Evolutionary conservation across 2,329 filamentous ascomycete species (phyloP).

Genomic region (Neophaeococcomyces aloes): DNA sequence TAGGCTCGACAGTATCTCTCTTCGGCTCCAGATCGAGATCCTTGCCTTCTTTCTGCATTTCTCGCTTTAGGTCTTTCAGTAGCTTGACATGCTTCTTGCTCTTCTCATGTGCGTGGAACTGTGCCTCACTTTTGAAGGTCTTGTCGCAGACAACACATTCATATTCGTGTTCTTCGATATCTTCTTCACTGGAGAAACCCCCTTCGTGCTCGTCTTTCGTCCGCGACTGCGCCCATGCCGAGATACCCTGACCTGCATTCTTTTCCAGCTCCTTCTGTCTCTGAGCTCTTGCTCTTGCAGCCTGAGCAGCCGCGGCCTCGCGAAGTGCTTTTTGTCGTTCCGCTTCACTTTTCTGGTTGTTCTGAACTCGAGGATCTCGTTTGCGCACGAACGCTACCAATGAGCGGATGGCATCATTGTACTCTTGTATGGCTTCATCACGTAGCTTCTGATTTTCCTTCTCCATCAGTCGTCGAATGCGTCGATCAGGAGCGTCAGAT

Average conservation of each 20-base stretch:
- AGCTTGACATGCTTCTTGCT: constrained; percentile 95
- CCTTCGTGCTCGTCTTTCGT: constrained; percentile 42
- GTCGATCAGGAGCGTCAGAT: constrained; percentile 77
- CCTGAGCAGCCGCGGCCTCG: constrained; percentile 71
- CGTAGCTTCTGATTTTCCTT: constrained; percentile 83
- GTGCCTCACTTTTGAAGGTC: constrained; percentile 78
- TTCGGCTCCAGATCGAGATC: constrained; percentile 28
- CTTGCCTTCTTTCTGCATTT: constrained; percentile 73
- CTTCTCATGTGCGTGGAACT: constrained; percentile 82
- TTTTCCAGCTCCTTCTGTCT: constrained; percentile 54
- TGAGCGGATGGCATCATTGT: constrained; percentile 82
- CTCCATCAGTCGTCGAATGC: constrained; percentile 74
- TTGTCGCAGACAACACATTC: constrained; percentile 56
- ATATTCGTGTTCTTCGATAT: constrained; percentile 44
- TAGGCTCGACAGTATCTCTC: neutral
- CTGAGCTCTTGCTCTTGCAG: constrained; percentile 68
- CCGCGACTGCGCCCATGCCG: constrained; percentile 58
- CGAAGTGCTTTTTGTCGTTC: constrained; percentile 70
- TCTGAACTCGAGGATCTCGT: constrained; percentile 73
- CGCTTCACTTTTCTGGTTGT: constrained; percentile 64
- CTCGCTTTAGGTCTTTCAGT: constrained; percentile 63
- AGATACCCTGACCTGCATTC: constrained; percentile 38
- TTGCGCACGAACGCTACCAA: constrained; percentile 83
- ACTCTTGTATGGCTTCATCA: constrained; percentile 73
- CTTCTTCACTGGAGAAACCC: constrained; percentile 35